Conservation (phyloP, 2,329 filamentous ascomycete genomes). For the Aureobasidium sp. region DNA sequence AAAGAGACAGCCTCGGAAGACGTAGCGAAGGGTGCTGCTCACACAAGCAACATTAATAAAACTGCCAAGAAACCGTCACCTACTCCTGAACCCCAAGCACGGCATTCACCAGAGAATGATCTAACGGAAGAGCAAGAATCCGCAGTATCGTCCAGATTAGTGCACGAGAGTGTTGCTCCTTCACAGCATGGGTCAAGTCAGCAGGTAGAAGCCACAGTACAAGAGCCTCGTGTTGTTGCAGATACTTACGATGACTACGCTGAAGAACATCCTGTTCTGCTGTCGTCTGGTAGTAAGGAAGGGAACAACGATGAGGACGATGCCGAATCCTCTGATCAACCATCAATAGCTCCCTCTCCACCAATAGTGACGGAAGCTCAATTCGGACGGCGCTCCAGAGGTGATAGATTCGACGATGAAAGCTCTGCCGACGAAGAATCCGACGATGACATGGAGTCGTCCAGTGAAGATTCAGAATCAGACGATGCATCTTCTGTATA, state of each 20-base stretch:
- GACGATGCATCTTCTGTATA: background rate
- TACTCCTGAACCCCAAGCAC: background rate
- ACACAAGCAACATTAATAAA: background rate
- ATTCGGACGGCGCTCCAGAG: background rate
- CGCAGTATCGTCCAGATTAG: background rate
- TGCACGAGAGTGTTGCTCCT: background rate
- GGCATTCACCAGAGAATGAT: background rate
- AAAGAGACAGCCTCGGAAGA: background rate
- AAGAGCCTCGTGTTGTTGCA: background rate
- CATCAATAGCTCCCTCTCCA: background rate
- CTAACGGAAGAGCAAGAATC: background rate
- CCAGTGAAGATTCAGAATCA: background rate
- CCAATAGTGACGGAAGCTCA: background rate
- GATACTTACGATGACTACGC: slow-evolving; percentile 5
- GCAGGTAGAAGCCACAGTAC: background rate
- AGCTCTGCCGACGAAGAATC: background rate
- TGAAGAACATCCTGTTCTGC: background rate
- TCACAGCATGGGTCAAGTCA: background rate
- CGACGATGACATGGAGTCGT: background rate
- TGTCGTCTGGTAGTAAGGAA: slow-evolving; percentile 8
- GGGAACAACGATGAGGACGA: slow-evolving; percentile 8
- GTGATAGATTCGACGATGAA: background rate
- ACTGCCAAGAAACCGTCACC: background rate
- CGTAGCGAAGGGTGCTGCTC: background rate
- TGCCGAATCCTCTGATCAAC: background rate